Evolutionary conservation across 148 eudicot species (phyloP).

Genomic region (Rhododendron henanense): DNA sequence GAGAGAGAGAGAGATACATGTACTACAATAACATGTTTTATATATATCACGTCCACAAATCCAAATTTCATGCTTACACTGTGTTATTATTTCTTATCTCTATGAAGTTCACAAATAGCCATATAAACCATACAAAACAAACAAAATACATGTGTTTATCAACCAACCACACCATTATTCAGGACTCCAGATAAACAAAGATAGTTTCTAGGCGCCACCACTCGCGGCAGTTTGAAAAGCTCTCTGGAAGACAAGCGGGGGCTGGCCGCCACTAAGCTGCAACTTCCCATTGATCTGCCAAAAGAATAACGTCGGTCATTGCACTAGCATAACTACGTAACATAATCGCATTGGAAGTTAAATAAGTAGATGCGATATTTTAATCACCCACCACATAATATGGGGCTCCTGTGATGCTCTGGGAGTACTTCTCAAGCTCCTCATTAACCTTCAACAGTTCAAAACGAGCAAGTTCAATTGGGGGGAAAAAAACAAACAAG

Average conservation of each 20-base stretch:
- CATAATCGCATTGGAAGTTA: neutral
- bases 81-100: neutral
- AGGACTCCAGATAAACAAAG: neutral
- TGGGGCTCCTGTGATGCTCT: constrained; percentile 65
- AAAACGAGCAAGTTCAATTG: neutral
- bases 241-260: constrained; percentile 57
- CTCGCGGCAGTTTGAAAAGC: constrained; percentile 56
- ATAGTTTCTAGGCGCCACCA: constrained; percentile 5
- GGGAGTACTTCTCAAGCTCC: constrained; percentile 61
- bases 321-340: neutral
- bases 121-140: neutral
- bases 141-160: neutral
- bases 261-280: constrained; percentile 82
- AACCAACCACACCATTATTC: neutral
- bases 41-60: neutral
- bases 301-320: neutral
- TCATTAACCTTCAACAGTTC: constrained; percentile 55
- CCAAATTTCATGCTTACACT: neutral
- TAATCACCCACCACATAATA: constrained; percentile 47
- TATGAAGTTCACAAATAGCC: neutral
- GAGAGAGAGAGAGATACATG: neutral
- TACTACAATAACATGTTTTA: neutral
- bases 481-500: neutral
- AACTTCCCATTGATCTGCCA: constrained; percentile 73
- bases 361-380: neutral